phyloP scores from a whole-genome alignment of 305 asterid species.

The Andrographis paniculata region DNA sequence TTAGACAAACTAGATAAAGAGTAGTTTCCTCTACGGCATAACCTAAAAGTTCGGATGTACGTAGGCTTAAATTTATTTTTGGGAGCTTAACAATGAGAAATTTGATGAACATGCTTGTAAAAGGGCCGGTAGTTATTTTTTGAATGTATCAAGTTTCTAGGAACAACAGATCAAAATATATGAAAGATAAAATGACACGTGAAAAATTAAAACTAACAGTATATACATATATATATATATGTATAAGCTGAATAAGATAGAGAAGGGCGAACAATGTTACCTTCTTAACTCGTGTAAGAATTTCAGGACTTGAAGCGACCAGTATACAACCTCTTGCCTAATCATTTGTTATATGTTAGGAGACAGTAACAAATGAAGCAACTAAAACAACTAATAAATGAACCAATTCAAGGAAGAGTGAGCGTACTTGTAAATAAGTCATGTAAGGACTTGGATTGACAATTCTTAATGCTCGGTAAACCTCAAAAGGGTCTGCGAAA shows the following conservation, averaged over 20 bases:
- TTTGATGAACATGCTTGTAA: background rate
- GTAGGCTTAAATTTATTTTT: background rate
- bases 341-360: constrained; percentile 19
- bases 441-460: constrained; percentile 98
- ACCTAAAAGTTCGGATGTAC: background rate
- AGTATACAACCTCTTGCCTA: constrained; percentile 95
- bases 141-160: no score
- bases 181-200: no score
- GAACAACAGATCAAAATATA: no score
- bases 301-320: constrained; percentile 98
- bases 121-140: no score
- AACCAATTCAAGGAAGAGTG: constrained; percentile 17
- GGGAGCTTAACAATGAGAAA: background rate
- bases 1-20: no score
- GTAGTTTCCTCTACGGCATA: background rate
- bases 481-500: constrained; percentile 93
- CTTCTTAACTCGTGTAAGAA: constrained; percentile 87
- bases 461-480: constrained; percentile 86
- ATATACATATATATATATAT: no score
- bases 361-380: constrained; percentile 16
- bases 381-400: constrained; percentile 1
- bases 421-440: constrained; percentile 81
- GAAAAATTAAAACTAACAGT: constrained; percentile 5
- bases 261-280: constrained; percentile 26
- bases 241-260: no score